Conservation (phyloP, 176 grass and related monocot species). For the Sorghum bicolor region DNA sequence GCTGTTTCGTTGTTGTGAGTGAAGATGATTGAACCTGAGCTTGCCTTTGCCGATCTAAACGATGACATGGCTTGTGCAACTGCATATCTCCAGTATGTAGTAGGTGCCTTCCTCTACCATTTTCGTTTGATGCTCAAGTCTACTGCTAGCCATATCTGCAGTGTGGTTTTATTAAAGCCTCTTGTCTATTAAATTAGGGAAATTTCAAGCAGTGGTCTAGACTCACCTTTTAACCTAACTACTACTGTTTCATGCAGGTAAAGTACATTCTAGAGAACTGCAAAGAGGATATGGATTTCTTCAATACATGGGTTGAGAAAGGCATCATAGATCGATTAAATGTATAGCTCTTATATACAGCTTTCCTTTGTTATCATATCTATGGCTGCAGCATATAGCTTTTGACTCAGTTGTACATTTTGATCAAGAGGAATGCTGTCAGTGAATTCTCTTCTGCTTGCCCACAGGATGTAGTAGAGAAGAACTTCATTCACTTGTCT, state of each 20-base stretch:
- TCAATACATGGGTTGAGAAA: constrained; percentile 97
- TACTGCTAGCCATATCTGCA: background rate
- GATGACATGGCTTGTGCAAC: constrained; percentile 99
- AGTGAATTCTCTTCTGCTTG: constrained; percentile 30
- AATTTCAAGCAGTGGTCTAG: constrained; percentile 10
- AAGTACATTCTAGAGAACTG: constrained; percentile 92
- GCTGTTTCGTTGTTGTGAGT: constrained; percentile 19
- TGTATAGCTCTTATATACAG: constrained; percentile 44
- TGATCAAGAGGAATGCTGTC: constrained; percentile 17
- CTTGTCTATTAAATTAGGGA: background rate
- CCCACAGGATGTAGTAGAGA: constrained; percentile 82
- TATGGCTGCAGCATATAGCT: background rate
- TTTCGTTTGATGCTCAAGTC: constrained; percentile 25
- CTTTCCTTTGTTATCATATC: constrained; percentile 27
- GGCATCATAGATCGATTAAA: constrained; percentile 87
- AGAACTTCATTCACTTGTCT: constrained; percentile 88
- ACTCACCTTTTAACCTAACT: constrained; percentile 22
- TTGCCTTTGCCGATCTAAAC: constrained; percentile 97
- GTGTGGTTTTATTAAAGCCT: background rate
- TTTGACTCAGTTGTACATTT: background rate
- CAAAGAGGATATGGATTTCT: constrained; percentile 98
- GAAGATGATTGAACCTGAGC: constrained; percentile 99
- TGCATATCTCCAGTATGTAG: constrained; percentile 99
- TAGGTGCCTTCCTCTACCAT: constrained; percentile 64
- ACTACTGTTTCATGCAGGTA: constrained; percentile 53